Evolutionary conservation across 768 basidiomycete genomes (phyloP).

Genomic region (Rhizopogon rudus): DNA sequence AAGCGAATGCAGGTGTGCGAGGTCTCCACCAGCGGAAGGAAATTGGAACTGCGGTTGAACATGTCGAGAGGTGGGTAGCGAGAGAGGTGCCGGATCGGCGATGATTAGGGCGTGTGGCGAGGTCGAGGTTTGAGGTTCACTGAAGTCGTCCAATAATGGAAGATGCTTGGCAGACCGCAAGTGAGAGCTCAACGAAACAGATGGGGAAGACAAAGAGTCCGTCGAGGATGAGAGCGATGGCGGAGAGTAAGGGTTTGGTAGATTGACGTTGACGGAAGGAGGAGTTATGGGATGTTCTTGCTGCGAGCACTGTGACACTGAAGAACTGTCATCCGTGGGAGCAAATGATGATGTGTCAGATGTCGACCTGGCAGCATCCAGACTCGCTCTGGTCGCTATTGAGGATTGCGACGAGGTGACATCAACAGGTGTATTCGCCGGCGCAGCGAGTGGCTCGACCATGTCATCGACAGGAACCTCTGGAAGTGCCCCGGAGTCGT

Average conservation of each 20-base stretch:
- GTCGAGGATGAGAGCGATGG: conserved; percentile 54
- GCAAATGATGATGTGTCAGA: conserved; percentile 19
- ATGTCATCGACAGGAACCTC: conserved; percentile 16
- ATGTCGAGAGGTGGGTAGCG: conserved; percentile 18
- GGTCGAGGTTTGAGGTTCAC: conserved; percentile 20
- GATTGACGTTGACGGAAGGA: conserved; percentile 23
- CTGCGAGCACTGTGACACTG: conserved; percentile 26
- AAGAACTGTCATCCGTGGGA: conserved; percentile 27
- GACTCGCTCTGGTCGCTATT: not conserved
- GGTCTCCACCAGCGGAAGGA: conserved; percentile 32
- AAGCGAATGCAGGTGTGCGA: conserved; percentile 21
- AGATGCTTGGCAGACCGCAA: conserved; percentile 32
- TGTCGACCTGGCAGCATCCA: conserved; percentile 8
- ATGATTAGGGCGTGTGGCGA: conserved; percentile 23
- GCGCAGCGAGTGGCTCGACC: not conserved
- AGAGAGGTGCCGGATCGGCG: conserved; percentile 23
- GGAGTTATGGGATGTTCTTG: conserved; percentile 30
- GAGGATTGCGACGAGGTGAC: not conserved
- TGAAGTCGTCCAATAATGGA: conserved; percentile 26
- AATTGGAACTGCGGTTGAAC: conserved; percentile 28
- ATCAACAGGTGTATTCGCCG: conserved; percentile 2
- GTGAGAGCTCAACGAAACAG: conserved; percentile 42
- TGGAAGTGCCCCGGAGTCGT: conserved; percentile 17
- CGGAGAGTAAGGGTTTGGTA: conserved; percentile 26
- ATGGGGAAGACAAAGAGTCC: conserved; percentile 55